Base-by-base conservation (phyloP, 306 rosid species). In the Sesbania bispinosa region DNA sequence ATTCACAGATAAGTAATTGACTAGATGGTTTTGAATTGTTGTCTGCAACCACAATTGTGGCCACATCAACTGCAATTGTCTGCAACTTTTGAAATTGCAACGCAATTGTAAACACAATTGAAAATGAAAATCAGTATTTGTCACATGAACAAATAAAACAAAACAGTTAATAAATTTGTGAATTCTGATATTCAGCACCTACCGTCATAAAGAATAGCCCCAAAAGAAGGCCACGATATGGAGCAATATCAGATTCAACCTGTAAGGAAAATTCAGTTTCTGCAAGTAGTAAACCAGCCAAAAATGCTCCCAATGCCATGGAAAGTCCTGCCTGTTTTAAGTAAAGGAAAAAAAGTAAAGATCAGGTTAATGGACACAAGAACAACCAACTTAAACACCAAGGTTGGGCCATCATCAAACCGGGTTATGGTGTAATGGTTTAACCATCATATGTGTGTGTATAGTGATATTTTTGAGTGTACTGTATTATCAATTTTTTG, bases 161-260 rank as follows among this genome's bases (percentile, higher is more conserved):
- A 57, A 47, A 73, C 30, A 79, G 29, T 19, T 6, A 66, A 48
- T 38, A 58, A 71, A 58, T 48, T 64, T 24, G 48, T 57, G 24
- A 73, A 58, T 57, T 64, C 59, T 43, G 57, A 66, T 54, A 71
- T 46, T 52, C 75, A 78, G 46, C 51, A 82, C 92, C 65, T 74
- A 95, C 99, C 92, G 99, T 95, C 99, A 95, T 95, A 81, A 95
- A 95, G 85, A 95, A 95, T 58, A 95, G 96, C 70, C 99, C 99
- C 83, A 95, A 80, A 69, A 95, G 85, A 81, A 95, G 99, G 75
- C 99, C 97, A 79, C 97, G 99, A 69, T 95, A 95, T 57, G 99
- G 99, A 85, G 99, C 99, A 83, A 95, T 95, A 77, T 95, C 99
- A 36, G 99, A 95, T 75, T 95, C 97, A 68, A 95, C 96, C 74